Evolutionary conservation across 208 protist species (phyloP).

Genomic region (Vickermania spadyakhi): DNA sequence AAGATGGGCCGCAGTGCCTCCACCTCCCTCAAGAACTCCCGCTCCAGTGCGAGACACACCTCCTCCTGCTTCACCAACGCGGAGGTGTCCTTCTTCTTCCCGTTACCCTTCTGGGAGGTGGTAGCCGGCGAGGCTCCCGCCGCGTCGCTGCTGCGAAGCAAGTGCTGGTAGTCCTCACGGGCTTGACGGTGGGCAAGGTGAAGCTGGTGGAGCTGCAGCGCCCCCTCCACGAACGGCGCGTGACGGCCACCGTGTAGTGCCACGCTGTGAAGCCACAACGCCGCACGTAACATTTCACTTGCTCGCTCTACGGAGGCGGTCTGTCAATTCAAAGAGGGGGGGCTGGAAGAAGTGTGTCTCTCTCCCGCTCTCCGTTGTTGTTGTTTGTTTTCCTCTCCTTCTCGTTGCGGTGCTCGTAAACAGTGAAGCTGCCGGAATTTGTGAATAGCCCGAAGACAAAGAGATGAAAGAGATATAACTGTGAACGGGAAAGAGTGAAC

Average conservation of each 20-base stretch:
- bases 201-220: conserved; percentile 75
- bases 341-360: background rate
- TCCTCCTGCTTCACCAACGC: conserved; percentile 18
- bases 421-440: too few species aligned
- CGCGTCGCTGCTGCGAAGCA: background rate
- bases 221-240: conserved; percentile 58
- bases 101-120: background rate
- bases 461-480: too few species aligned
- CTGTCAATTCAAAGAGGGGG: too few species aligned
- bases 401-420: too few species aligned
- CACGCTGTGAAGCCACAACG: conserved; percentile 9
- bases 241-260: conserved; percentile 14
- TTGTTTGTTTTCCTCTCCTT: too few species aligned
- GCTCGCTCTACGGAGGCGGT: background rate
- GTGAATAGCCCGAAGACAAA: too few species aligned
- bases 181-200: conserved; percentile 77
- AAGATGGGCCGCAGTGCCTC: conserved; percentile 76
- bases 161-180: conserved; percentile 15
- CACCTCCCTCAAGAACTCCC: conserved; percentile 71
- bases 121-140: background rate
- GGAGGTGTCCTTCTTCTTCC: background rate
- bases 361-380: too few species aligned
- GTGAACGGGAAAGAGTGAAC: too few species aligned
- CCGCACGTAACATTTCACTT: conserved; percentile 12
- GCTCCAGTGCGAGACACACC: conserved; percentile 61